These are phyloP conservation scores for Candida pini DNA, from an alignment of 805 yeast genomes.

Conservation along the genomic window DNA sequence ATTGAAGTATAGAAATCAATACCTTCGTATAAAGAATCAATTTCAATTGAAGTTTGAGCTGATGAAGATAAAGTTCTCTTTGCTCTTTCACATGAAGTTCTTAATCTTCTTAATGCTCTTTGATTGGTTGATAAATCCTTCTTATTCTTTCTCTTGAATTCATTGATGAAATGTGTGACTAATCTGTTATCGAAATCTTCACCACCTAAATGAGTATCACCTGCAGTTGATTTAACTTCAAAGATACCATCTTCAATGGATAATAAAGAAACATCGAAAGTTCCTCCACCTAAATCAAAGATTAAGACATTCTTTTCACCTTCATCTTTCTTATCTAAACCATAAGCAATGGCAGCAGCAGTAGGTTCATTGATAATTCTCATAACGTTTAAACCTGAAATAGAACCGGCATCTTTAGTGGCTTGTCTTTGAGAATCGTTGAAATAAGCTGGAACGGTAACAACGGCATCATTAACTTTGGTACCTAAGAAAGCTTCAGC, in stretches of 20 bases:
- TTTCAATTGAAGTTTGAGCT: slow-evolving; percentile 92
- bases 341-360: slow-evolving; percentile 93
- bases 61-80: slow-evolving; percentile 97
- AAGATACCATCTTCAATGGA: slow-evolving; percentile 97
- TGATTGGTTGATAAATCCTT: slow-evolving; percentile 89
- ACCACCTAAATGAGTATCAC: slow-evolving; percentile 91
- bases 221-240: slow-evolving; percentile 96
- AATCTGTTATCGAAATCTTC: slow-evolving; percentile 76
- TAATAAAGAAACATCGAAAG: slow-evolving; percentile 92
- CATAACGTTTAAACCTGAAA: slow-evolving; percentile 87
- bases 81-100: slow-evolving; percentile 99
- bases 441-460: slow-evolving; percentile 86
- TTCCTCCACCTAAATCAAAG: slow-evolving; percentile 98
- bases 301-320: slow-evolving; percentile 63
- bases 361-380: slow-evolving; percentile 91
- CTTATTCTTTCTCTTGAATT: slow-evolving; percentile 97
- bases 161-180: slow-evolving; percentile 88
- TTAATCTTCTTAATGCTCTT: slow-evolving; percentile 96
- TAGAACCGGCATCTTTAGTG: slow-evolving; percentile 95
- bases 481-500: slow-evolving; percentile 91
- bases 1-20: slow-evolving; percentile 92
- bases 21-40: slow-evolving; percentile 94
- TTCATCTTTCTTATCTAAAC: slow-evolving; percentile 68
- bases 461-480: slow-evolving; percentile 82
- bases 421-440: slow-evolving; percentile 92